Base-by-base conservation (phyloP, 495 filamentous ascomycete species). In the Bombardia bombarda region DNA sequence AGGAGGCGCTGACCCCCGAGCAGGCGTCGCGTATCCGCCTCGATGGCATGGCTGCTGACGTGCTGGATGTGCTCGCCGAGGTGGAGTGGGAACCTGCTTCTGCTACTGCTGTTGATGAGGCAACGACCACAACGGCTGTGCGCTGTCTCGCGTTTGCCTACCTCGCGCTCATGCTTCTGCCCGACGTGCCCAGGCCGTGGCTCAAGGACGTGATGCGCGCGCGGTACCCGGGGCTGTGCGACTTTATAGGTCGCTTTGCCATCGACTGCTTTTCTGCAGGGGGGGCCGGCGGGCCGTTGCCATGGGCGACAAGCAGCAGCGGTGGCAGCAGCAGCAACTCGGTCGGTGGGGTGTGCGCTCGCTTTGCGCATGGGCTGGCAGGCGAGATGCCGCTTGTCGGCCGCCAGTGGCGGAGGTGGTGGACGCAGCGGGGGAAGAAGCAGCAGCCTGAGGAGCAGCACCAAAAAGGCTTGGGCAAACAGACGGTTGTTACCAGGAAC, bases 121-220 rank as follows among this genome's bases (percentile, higher is more conserved):
- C 69, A 51, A 58, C 84, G 14, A 19, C 39, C 0, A 48, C 77
- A 4, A 73, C 77, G n/a, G 80, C 70, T 37, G 60, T 87, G n/a
- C 83, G 94, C 62, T 94, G 85, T 56, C 52, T 94, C 20, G 81
- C 76, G 1, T 69, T 84, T 44, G 92, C 79, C 17, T 95, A 90
- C 61, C 63, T 96, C 32, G 73, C 77, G 7, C 60, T 96, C 32
- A 83, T 84, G 61, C 62, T 86, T 3, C 69, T 83, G 16, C 79
- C 85, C 2, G 72, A 82, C 0, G 57, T 92, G 21, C 84, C 87
- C 17, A 73, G 83, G 38, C 58, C 75, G 19, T 95, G 86, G 79
- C 69, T 95, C 17, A 66, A 69, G 36, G 75, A 82, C 37, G 67
- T 72, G 7, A 70, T 95, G 60, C 59, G 65, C 40, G 58, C 49